Conservation (phyloP, 2,329 filamentous ascomycete species). For the Xylariales sp. region DNA sequence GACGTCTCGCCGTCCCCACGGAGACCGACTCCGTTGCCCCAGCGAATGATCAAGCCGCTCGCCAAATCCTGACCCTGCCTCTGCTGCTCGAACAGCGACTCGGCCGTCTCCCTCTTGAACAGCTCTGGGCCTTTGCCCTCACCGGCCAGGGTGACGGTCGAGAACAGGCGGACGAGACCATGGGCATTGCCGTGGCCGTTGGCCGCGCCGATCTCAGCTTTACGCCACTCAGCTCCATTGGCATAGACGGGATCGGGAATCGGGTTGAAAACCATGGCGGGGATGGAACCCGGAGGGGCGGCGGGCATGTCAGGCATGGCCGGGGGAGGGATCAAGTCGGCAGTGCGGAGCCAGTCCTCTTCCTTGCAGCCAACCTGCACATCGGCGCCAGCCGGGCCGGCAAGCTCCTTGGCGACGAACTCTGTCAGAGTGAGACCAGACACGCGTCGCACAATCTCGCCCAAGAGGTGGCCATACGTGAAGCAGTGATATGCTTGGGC, state of each 20-base stretch:
- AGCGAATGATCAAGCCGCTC: constrained; percentile 25
- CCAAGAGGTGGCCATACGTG: constrained; percentile 34
- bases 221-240: constrained; percentile 27
- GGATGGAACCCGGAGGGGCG: constrained; percentile 11
- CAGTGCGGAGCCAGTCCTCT: constrained; percentile 34
- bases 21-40: constrained; percentile 37
- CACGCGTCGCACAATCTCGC: constrained; percentile 33
- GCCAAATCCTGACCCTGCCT: constrained; percentile 33
- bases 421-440: constrained; percentile 33
- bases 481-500: constrained; percentile 33
- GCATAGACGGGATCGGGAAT: constrained; percentile 14
- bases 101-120: constrained; percentile 34
- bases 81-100: constrained; percentile 40
- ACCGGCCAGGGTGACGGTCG: constrained; percentile 48
- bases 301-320: constrained; percentile 5
- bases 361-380: constrained; percentile 39
- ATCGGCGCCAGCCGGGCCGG: constrained; percentile 36
- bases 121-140: constrained; percentile 16
- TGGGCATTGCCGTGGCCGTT: constrained; percentile 43
- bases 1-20: constrained; percentile 18
- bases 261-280: constrained; percentile 24
- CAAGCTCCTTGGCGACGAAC: constrained; percentile 30
- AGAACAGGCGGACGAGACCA: constrained; percentile 34
- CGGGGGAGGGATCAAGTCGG: constrained; percentile 23
- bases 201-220: constrained; percentile 32